Percentiles rank a stretch among this genome's conserved stretches.
These are phyloP conservation scores for Phyllosticta citriasiana DNA, from an alignment of 2,329 filamentous ascomycete species.

Conservation along the genomic window DNA sequence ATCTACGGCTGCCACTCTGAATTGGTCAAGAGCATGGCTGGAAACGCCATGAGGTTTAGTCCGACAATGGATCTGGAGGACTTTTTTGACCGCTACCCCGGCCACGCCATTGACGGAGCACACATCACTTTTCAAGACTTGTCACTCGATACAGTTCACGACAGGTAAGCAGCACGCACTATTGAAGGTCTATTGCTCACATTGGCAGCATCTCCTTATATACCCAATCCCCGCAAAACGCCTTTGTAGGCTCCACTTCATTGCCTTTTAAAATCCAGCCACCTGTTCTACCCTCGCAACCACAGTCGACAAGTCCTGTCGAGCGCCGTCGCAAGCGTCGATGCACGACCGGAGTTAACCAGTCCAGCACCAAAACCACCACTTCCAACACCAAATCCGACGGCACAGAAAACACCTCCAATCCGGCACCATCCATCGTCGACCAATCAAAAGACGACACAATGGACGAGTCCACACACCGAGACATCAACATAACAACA, in stretches of 20 bases:
- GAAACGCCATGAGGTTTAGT: conserved; percentile 61
- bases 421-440: conserved; percentile 18
- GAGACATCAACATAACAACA: conserved; percentile 13
- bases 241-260: neutral
- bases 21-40: conserved; percentile 62
- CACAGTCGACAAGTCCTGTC: conserved; percentile 12
- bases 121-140: conserved; percentile 64
- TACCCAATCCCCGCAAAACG: conserved; percentile 5
- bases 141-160: conserved; percentile 48
- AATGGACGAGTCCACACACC: conserved; percentile 4
- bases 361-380: conserved; percentile 14
- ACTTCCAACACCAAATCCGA: conserved; percentile 15
- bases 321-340: conserved; percentile 21
- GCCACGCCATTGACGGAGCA: conserved; percentile 61
- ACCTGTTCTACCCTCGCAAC: conserved; percentile 16
- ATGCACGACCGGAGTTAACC: conserved; percentile 19
- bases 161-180: conserved; percentile 34
- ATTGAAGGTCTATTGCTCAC: conserved; percentile 1
- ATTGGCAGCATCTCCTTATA: conserved; percentile 7
- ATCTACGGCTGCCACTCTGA: conserved; percentile 73
- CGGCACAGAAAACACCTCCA: conserved; percentile 16
- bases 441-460: conserved; percentile 14
- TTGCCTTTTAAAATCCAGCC: conserved; percentile 14
- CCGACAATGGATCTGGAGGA: conserved; percentile 78
- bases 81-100: conserved; percentile 76